phyloP scores from a whole-genome alignment of 805 yeast genomes.

The Barnettozyma botsteinii region DNA sequence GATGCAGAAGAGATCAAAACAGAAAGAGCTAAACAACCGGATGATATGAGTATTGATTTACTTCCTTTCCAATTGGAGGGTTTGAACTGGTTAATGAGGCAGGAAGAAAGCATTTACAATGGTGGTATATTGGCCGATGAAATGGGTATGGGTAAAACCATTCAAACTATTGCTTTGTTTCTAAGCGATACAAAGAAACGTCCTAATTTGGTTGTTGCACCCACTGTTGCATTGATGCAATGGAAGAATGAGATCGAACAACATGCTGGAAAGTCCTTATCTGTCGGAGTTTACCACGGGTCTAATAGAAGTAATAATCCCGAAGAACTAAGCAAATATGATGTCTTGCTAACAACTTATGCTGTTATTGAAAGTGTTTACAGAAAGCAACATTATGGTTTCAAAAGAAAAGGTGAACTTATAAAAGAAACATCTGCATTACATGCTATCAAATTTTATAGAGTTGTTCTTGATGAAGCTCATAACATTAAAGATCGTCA shows the following conservation, averaged over 20 bases:
- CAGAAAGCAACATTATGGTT: conserved; percentile 79
- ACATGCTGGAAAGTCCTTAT: conserved; percentile 69
- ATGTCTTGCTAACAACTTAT: conserved; percentile 87
- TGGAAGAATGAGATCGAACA: conserved; percentile 91
- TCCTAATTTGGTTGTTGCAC: conserved; percentile 90
- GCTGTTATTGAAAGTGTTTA: conserved; percentile 85
- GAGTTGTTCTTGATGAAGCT: conserved; percentile 93
- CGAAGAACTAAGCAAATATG: conserved; percentile 54
- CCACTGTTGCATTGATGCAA: conserved; percentile 97
- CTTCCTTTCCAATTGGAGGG: conserved; percentile 95
- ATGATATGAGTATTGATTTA: conserved; percentile 62
- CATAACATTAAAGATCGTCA: conserved; percentile 95
- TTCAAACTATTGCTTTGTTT: conserved; percentile 87
- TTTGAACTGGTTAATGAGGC: conserved; percentile 77
- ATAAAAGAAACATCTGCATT: conserved; percentile 72
- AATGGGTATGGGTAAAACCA: conserved; percentile 99
- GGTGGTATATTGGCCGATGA: conserved; percentile 98
- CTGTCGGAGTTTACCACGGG: conserved; percentile 78
- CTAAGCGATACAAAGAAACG: conserved; percentile 58
- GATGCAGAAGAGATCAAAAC: conserved; percentile 41
- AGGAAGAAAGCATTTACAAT: conserved; percentile 69
- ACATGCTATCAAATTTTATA: conserved; percentile 68
- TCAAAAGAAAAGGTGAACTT: conserved; percentile 61
- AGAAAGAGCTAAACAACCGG: conserved; percentile 66
- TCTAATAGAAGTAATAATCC: conserved; percentile 56